These are phyloP conservation scores for Acorus calamus DNA, from an alignment of 106 monocot species.

Conservation along the genomic window DNA sequence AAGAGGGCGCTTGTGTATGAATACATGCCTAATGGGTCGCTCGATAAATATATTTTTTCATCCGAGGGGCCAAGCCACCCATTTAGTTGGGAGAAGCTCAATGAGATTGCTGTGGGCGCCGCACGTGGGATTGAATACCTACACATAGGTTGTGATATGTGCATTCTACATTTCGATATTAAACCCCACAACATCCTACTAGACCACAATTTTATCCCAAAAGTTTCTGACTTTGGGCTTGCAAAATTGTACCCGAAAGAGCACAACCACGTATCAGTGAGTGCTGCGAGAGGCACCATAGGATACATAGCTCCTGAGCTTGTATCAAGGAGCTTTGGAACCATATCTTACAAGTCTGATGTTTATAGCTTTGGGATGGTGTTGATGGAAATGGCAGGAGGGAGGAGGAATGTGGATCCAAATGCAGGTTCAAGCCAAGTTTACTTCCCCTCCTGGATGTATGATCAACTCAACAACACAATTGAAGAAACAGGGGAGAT, in stretches of 20 bases:
- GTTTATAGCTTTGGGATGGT: conserved; percentile 54
- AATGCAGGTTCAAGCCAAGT: conserved; percentile 5
- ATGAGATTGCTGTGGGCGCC: conserved; percentile 25
- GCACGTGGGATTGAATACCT: conserved; percentile 40
- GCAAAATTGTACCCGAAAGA: conserved; percentile 33
- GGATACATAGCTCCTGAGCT: conserved; percentile 49
- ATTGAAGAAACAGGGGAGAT: not conserved
- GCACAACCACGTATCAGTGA: conserved; percentile 9
- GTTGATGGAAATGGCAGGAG: conserved; percentile 29
- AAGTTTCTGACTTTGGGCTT: conserved; percentile 32
- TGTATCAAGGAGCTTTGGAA: conserved; percentile 35
- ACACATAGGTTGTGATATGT: conserved; percentile 38
- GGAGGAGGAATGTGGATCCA: conserved; percentile 25
- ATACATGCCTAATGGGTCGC: conserved; percentile 39
- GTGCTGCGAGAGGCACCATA: conserved; percentile 19
- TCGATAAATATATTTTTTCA: conserved; percentile 25
- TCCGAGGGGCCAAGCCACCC: not conserved
- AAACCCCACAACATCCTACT: conserved; percentile 47
- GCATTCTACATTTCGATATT: conserved; percentile 46
- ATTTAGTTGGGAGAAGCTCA: conserved; percentile 1
- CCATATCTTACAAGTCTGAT: conserved; percentile 33
- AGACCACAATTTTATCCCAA: conserved; percentile 19
- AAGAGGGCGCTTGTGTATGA: conserved; percentile 33
- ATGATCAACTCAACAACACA: conserved; percentile 8
- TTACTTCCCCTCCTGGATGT: conserved; percentile 41